Evolutionary conservation across 495 filamentous ascomycete genomes (phyloP).

Genomic region (Hyaloscypha finlandica): DNA sequence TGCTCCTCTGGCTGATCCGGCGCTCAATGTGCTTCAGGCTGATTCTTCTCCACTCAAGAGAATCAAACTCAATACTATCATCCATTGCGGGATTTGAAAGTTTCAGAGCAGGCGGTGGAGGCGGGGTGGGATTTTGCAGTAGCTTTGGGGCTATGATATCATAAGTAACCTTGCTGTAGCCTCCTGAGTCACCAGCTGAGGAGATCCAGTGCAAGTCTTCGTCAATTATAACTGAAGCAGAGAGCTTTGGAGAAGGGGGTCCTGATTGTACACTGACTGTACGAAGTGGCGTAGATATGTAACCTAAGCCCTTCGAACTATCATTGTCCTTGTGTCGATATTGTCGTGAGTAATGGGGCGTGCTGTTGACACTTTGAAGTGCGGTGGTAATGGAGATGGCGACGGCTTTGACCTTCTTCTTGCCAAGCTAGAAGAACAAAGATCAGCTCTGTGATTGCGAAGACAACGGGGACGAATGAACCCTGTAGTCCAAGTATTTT

Average conservation of each 20-base stretch:
- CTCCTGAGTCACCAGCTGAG: no score
- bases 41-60: no score
- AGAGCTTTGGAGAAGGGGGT: background rate
- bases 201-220: no score
- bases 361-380: background rate
- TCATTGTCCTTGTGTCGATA: background rate
- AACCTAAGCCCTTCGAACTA: background rate
- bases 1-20: no score
- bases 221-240: no score
- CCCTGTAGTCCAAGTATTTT: background rate
- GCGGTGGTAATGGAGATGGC: background rate
- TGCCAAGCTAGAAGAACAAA: background rate
- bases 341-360: background rate
- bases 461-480: background rate
- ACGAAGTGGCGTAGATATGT: background rate
- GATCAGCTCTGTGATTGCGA: background rate
- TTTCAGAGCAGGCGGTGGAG: no score
- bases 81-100: no score
- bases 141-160: no score
- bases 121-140: no score
- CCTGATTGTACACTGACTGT: background rate
- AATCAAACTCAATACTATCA: no score
- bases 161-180: no score
- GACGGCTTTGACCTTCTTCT: slow-evolving; percentile 1
- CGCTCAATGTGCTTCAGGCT: no score